Base-by-base conservation (phyloP, 139 green algal genomes). In the Prasinococcaceae sp. region DNA sequence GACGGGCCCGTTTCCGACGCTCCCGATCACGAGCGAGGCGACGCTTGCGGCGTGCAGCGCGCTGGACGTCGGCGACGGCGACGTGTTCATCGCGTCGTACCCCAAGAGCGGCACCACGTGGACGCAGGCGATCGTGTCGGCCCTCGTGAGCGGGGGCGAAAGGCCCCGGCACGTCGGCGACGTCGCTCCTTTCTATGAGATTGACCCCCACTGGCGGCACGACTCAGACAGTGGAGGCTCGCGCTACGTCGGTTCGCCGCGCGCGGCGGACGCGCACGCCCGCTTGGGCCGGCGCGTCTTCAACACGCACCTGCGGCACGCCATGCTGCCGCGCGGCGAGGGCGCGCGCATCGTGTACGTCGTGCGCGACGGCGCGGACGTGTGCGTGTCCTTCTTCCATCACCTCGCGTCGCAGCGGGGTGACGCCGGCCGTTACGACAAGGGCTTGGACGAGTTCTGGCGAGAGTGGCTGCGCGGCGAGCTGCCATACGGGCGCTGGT, bases 201-300 rank as follows among this genome's bases (percentile, higher is more conserved):
- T 55, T 30, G 47, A 55, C 17, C 47, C 47, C n/a, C 47, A 55
- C 47, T 55, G 47, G 47, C n/a, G n/a, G n/a, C n/a, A n/a, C n/a
- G n/a, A n/a, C n/a, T n/a, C n/a, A n/a, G n/a, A n/a, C n/a, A n/a
- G n/a, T n/a, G 42, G 22, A 12, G 16, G 16, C 42, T 49, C 42
- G n/a, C 42, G 22, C n/a, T 49, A 28, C 42, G 42, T 30, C 10
- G n/a, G 26, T 9, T 5, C 47, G 25, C 23, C n/a, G 10, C 30
- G 44, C 6, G 10, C 5, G 12, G 5, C 8, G 12, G 44, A 30
- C 20, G 5, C 1, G 16, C 16, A 16, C 44, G 19, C 6, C 44
- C 8, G 6, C 16, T 53, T 35, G 23, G 47, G 28, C 8, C 47
- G 47, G 8, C 47, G 47, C 12, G 12, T 12, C 27, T 55, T 44